Evolutionary conservation across 2,329 filamentous ascomycete species (phyloP).

Genomic region (Penicillium nordicum): DNA sequence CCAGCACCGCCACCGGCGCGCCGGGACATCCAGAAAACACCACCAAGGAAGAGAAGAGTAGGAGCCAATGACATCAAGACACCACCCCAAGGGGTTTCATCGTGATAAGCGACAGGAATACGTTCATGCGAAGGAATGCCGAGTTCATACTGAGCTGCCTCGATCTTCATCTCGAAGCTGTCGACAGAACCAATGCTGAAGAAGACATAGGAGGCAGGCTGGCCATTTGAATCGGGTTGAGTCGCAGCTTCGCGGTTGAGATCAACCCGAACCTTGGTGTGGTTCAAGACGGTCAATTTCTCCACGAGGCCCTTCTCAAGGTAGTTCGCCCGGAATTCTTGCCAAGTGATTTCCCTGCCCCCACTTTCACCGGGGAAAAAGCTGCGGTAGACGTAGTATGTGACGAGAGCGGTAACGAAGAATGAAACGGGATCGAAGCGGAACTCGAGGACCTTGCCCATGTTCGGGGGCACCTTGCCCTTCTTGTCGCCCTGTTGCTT

Average conservation of each 20-base stretch:
- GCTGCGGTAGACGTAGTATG: conserved; percentile 61
- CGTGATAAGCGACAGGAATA: conserved; percentile 85
- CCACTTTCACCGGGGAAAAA: conserved; percentile 63
- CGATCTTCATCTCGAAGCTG: conserved; percentile 82
- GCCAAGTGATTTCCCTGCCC: conserved; percentile 87
- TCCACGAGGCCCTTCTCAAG: conserved; percentile 94
- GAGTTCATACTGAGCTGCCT: conserved; percentile 82
- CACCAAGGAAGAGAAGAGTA: conserved; percentile 78
- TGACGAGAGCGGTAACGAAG: conserved; percentile 57
- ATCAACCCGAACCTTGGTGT: conserved; percentile 73
- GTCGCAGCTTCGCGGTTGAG: conserved; percentile 71
- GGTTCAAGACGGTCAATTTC: conserved; percentile 78
- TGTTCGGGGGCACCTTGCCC: conserved; percentile 27
- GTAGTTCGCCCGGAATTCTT: conserved; percentile 91
- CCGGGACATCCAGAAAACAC: conserved; percentile 74
- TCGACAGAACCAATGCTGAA: conserved; percentile 96
- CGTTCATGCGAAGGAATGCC: conserved; percentile 81
- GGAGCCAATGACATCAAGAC: conserved; percentile 79
- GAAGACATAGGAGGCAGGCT: conserved; percentile 75
- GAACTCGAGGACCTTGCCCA: conserved; percentile 44
- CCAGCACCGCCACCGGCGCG: conserved; percentile 67
- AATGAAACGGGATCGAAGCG: conserved; percentile 55
- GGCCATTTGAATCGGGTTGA: conserved; percentile 66
- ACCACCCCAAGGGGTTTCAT: conserved; percentile 69
- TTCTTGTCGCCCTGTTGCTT: conserved; percentile 28